Evolutionary conservation across 805 yeast genomes (phyloP).

Genomic region (Debaryomyces hansenii): DNA sequence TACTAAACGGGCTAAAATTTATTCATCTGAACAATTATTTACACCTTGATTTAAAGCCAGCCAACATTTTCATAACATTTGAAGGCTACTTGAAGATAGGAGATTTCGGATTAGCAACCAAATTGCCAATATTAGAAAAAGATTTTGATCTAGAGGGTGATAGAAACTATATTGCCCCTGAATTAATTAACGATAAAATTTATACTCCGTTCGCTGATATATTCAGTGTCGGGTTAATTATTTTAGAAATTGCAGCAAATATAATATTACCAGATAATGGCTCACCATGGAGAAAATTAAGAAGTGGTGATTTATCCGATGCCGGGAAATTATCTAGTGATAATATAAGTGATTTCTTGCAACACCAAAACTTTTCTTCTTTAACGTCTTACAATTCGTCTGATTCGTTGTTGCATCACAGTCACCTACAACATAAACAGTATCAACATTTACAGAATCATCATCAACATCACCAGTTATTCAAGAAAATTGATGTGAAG

Average conservation of each 20-base stretch:
- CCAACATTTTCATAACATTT: slow-evolving; percentile 89
- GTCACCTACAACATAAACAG: neutral
- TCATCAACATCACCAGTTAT: slow-evolving; percentile 23
- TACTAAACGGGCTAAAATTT: slow-evolving; percentile 73
- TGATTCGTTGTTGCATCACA: slow-evolving; percentile 4
- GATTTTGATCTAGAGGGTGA: slow-evolving; percentile 94
- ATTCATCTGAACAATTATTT: slow-evolving; percentile 74
- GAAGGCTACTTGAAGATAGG: slow-evolving; percentile 94
- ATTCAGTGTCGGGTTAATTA: slow-evolving; percentile 89
- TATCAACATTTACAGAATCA: slow-evolving; percentile 1
- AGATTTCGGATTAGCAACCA: slow-evolving; percentile 93
- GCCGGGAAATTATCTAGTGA: slow-evolving; percentile 78
- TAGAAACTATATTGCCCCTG: slow-evolving; percentile 97
- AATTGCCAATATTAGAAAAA: slow-evolving; percentile 62
- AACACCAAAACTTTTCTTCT: slow-evolving; percentile 36
- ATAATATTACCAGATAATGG: slow-evolving; percentile 95
- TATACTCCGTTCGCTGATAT: slow-evolving; percentile 94
- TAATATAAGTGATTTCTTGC: slow-evolving; percentile 43
- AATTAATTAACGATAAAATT: slow-evolving; percentile 74
- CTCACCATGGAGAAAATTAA: slow-evolving; percentile 89
- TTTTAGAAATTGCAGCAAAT: slow-evolving; percentile 95
- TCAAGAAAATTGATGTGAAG: neutral
- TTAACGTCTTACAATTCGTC: slow-evolving; percentile 30
- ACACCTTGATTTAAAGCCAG: slow-evolving; percentile 93
- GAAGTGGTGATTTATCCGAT: slow-evolving; percentile 94